Evolutionary conservation across 176 grass and related monocot species (phyloP), one percentile per base, ranked within the genome.

Genomic region (Chloris gayana): DNA sequence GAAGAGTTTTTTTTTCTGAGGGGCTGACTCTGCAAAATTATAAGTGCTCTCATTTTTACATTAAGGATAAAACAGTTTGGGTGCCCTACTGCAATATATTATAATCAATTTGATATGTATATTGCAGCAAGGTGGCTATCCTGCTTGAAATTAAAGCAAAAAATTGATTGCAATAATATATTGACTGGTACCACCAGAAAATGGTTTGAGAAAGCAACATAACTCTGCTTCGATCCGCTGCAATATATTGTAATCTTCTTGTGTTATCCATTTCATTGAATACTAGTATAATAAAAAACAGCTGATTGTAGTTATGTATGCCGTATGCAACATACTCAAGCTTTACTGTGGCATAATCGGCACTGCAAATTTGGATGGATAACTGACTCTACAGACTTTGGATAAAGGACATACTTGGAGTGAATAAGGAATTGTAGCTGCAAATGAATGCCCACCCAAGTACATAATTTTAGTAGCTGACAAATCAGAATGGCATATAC

Each of bases 251-350:
- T 1, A 77, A 29, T 29, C 38, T 50, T 12, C 44, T 68, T 50
- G 22, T 60, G 50, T 4, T 68, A 41, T 73, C 22, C 34, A 57
- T 53, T 31, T 67, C 73, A 74, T 27, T 44, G 27, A 67, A 75
- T 67, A 60, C 4, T 39, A 17, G 4, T n/a, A 15, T 21, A 35
- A 15, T 21, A 35, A 70, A 62, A 77, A 70, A 29, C 17, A 41
- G 8, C 31, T 53, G 14, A 59, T 14, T 46, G 35, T n/a, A 39
- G 45, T 19, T 29, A 67, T 22, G 35, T 60, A 35, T 46, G 14
- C 61, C 25, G 2, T 11, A 67, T 0, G 69, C 42, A 2, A 1
- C 8, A n/a, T n/a, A n/a, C 18, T 49, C 4, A 53, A 53, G 18
- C 6, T 1, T 53, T 22, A 15, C 50, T 31, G 19, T 32, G 35